A percentile compares a stretch with the other conserved stretches of the same genome.
Conservation (phyloP, 805 yeast species). For the Clavispora carvajalis region DNA sequence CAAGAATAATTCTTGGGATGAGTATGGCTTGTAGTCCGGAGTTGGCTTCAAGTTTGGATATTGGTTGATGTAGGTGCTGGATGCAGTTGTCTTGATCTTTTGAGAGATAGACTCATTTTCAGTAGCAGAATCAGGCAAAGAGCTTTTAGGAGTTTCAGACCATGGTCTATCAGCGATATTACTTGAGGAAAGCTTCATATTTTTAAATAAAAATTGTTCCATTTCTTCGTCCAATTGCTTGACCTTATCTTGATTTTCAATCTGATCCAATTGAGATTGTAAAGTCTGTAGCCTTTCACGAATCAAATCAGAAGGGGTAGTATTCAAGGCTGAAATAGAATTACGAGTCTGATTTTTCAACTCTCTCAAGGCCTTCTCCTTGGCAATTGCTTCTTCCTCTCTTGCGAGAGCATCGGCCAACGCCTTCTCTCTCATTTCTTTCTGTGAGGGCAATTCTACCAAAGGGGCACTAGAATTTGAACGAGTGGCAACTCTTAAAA, state of each 20-base stretch:
- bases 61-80: conserved; percentile 23
- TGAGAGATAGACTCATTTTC: conserved; percentile 10
- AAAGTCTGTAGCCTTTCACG: conserved; percentile 26
- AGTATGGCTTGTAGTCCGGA: conserved; percentile 57
- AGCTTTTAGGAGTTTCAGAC: conserved; percentile 11
- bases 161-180: conserved; percentile 32
- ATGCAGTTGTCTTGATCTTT: conserved; percentile 27
- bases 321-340: conserved; percentile 28
- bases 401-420: conserved; percentile 39
- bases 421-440: conserved; percentile 34
- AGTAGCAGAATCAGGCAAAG: background rate
- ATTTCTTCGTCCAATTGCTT: conserved; percentile 37
- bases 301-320: conserved; percentile 28
- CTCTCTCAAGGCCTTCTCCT: conserved; percentile 30
- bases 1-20: conserved; percentile 69
- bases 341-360: conserved; percentile 23
- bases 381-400: conserved; percentile 36
- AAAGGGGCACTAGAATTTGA: background rate
- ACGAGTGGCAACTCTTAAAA: background rate
- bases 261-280: conserved; percentile 23
- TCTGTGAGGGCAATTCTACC: conserved; percentile 11
- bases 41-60: conserved; percentile 67
- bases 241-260: conserved; percentile 27
- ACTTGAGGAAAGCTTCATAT: conserved; percentile 27
- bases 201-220: conserved; percentile 30